Conservation (phyloP, 73 alveolate species). For the Tetrahymena borealis region DNA sequence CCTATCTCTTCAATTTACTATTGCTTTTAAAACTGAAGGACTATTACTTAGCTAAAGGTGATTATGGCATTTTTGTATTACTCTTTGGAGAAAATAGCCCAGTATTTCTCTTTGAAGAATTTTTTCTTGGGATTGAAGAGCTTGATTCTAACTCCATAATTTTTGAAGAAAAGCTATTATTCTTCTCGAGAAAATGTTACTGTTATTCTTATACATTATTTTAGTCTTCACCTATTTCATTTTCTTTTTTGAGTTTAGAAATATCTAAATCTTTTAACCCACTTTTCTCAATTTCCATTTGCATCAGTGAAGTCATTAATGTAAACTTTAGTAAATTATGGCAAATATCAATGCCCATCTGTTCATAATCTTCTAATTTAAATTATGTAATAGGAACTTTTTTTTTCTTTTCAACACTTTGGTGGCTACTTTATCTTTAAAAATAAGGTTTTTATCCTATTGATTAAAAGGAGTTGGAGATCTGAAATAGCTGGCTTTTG, state of each 20-base stretch:
- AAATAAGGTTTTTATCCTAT: too few species aligned
- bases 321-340: background rate
- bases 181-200: too few species aligned
- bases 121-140: background rate
- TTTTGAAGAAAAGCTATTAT: too few species aligned
- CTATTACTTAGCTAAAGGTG: too few species aligned
- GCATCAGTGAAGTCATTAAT: background rate
- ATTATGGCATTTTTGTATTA: background rate
- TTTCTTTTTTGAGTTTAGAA: background rate
- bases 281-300: background rate
- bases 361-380: background rate
- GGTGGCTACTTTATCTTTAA: background rate
- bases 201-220: too few species aligned
- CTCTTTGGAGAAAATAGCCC: background rate
- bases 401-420: background rate
- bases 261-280: background rate
- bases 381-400: background rate
- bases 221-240: too few species aligned
- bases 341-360: background rate
- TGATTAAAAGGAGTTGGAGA: too few species aligned
- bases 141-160: too few species aligned
- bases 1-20: background rate
- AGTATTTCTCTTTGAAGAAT: background rate
- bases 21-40: too few species aligned
- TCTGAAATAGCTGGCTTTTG: background rate